Evolutionary conservation across 306 rosid species (phyloP).

Genomic region (Pyrus betulifolia): DNA sequence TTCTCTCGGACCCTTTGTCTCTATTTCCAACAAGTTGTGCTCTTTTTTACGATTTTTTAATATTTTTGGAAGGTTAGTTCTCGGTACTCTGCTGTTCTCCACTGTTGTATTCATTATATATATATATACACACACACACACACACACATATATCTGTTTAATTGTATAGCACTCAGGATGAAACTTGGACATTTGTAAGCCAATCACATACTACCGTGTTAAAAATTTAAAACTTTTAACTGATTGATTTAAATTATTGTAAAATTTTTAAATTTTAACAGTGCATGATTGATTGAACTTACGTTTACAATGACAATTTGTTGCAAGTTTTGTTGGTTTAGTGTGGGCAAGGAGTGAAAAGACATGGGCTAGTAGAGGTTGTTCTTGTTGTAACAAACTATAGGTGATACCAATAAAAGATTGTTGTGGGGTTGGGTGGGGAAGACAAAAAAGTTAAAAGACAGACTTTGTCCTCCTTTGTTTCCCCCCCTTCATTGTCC

Average conservation of each 20-base stretch:
- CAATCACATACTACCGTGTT: no score
- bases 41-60: constrained; percentile 3
- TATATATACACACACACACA: no score
- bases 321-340: no score
- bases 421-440: neutral
- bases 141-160: no score
- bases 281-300: neutral
- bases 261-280: accelerated
- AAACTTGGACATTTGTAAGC: no score
- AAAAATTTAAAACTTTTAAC: neutral
- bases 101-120: neutral
- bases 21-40: neutral
- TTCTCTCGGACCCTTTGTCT: neutral
- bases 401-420: neutral
- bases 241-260: neutral
- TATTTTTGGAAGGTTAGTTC: neutral
- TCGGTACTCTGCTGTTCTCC: neutral
- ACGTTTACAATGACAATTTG: no score
- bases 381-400: neutral
- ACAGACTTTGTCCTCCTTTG: no score
- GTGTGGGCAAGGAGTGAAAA: no score
- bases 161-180: no score
- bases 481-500: neutral
- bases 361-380: neutral
- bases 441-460: no score